Base-by-base conservation (phyloP, 306 rosid species). In the Begonia masoniana region DNA sequence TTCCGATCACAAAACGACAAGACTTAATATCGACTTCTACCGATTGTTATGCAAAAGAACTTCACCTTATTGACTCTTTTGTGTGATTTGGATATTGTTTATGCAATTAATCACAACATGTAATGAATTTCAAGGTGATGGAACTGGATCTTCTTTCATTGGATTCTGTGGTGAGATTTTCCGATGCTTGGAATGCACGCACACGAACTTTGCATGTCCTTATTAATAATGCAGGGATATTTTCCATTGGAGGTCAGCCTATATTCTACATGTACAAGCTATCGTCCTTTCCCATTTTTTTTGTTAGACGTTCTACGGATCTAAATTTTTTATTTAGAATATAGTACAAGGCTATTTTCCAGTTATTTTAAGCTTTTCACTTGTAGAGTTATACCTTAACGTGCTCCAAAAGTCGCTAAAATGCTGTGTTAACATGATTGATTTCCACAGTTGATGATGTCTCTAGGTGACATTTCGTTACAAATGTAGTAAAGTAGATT, bases 221-320 rank as follows among this genome's bases (percentile, higher is more conserved):
- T 66, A 86, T 92, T 61, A 92, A 92, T 54, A 92, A 92, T 58
- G 99, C 99, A 9, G 99, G 99, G 59, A 92, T 92, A 51, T 92
- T 92, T 76, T 81, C 96, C 49, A 92, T 92, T 10, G 87, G 99
- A 71, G 99, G 99, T 92, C 58, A 52, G 71, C 71, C 54, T 66
- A 52, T 43, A 9, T 36, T 31, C 53, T 24, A 12, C 15, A 17
- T 59, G 5, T 56, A 51, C 12, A 6, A 50, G 9, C 50, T 19
- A 46, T 66, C 31, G 14, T 41, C 39, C 21, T 42, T 42, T 58
- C 21, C 39, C 50, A 10, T 48, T 70, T 43, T 54, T n/a, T 47
- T n/a, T 50, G 60, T 72, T 51, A 43, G 24, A 64, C 55, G 26
- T 48, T 53, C 14, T 41, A 26, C 12, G 39, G 9, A 31, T 31